Conservation (phyloP, 2,329 filamentous ascomycete genomes). For the Chaetomium olivaceum region DNA sequence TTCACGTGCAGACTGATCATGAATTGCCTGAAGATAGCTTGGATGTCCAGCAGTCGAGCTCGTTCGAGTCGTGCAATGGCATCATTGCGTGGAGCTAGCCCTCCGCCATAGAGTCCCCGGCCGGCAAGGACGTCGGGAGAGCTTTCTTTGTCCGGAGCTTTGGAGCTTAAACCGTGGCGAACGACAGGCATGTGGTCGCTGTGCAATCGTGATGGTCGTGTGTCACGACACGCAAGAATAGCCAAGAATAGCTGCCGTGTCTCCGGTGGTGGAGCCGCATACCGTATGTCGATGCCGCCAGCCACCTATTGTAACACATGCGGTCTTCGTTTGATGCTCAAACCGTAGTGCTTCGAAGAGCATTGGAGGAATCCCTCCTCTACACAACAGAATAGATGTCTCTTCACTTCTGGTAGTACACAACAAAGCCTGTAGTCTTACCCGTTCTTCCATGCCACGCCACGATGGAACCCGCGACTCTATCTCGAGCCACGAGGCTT, state of each 20-base stretch:
- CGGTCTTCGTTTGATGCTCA: neutral
- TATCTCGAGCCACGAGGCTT: no score
- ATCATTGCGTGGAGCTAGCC: conserved; percentile 21
- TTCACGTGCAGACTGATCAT: neutral
- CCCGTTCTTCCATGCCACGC: conserved; percentile 4
- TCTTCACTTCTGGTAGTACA: neutral
- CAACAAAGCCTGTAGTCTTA: neutral
- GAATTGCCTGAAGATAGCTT: neutral
- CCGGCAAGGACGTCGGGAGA: neutral
- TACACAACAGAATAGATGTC: neutral
- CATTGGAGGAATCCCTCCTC: neutral
- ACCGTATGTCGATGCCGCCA: neutral
- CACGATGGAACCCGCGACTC: conserved; percentile 24
- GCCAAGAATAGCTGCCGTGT: neutral
- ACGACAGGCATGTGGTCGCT: neutral
- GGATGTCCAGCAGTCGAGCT: neutral
- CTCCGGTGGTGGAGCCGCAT: neutral
- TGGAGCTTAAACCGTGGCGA: neutral
- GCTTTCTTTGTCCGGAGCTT: neutral
- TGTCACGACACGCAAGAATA: neutral
- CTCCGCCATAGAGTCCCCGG: neutral
- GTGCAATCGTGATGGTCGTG: neutral
- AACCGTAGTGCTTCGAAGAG: neutral
- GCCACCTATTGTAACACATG: neutral
- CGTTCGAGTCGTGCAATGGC: conserved; percentile 13